These are phyloP conservation scores for Mortierella sp. DNA, from an alignment of 371 early-diverging fungal genomes.

Conservation along the genomic window DNA sequence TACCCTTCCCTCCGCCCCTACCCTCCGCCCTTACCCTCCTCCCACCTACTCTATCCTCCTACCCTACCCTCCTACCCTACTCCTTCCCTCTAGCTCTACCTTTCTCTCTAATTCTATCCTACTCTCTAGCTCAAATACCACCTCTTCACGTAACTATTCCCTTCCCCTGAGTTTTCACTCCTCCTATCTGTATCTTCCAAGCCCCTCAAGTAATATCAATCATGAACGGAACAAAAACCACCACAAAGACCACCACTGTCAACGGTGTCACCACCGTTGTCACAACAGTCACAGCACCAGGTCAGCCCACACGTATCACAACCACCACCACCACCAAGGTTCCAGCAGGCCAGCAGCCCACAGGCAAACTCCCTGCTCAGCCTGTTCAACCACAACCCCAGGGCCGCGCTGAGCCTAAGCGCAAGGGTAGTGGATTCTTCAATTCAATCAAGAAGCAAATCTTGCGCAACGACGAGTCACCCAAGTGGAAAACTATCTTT, in stretches of 20 bases:
- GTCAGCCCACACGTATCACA: constrained; percentile 48
- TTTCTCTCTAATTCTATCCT: background rate
- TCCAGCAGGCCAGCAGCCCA: constrained; percentile 27
- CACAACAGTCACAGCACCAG: constrained; percentile 43
- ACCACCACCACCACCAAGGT: constrained; percentile 44
- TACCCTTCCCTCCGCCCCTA: too few species aligned
- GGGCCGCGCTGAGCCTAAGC: constrained; percentile 29
- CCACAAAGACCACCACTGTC: constrained; percentile 54
- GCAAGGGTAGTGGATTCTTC: constrained; percentile 39
- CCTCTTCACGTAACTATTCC: too few species aligned
- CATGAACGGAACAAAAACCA: constrained; percentile 49
- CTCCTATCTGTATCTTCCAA: background rate
- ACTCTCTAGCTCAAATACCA: too few species aligned
- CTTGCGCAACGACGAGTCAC: constrained; percentile 22
- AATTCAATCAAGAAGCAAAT: constrained; percentile 32
- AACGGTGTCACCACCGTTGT: constrained; percentile 51
- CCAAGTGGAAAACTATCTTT: constrained; percentile 7
- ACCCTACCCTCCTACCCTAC: background rate
- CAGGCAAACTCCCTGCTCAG: constrained; percentile 16
- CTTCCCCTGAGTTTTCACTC: background rate
- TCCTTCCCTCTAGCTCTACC: background rate
- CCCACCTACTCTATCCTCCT: background rate
- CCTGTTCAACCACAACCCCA: constrained; percentile 37
- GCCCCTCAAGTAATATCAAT: constrained; percentile 2
- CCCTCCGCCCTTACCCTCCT: background rate